Evolutionary conservation across 148 eudicot genomes (phyloP).

Genomic region (Camellia granthamiana): DNA sequence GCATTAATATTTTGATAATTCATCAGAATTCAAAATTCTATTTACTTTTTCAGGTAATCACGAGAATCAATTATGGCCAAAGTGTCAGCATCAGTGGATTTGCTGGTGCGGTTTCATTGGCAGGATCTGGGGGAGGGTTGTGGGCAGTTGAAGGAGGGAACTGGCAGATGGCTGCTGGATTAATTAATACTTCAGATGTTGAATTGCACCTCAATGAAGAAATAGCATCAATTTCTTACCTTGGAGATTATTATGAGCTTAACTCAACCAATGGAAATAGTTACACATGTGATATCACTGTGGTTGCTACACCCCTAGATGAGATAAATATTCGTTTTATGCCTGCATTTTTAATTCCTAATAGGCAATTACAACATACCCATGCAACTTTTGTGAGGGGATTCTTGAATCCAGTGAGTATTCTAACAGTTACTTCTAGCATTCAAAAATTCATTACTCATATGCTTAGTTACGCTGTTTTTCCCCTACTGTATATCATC

Average conservation of each 20-base stretch:
- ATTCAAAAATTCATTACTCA: not conserved
- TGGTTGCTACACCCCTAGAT: constrained; percentile 82
- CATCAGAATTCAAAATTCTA: not conserved
- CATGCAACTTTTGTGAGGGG: constrained; percentile 86
- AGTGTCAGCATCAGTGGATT: constrained; percentile 86
- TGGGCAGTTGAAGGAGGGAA: constrained; percentile 95
- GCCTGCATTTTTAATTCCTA: constrained; percentile 67
- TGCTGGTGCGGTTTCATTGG: constrained; percentile 95
- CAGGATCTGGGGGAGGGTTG: constrained; percentile 80
- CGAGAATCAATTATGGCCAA: constrained; percentile 93
- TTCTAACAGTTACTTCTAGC: not conserved
- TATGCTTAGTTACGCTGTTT: not conserved
- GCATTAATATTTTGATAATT: not conserved
- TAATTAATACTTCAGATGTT: constrained; percentile 64
- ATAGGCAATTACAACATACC: constrained; percentile 86
- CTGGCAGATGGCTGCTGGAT: constrained; percentile 85
- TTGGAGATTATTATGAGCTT: constrained; percentile 70
- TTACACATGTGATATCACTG: constrained; percentile 71
- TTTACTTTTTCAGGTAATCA: constrained; percentile 61
- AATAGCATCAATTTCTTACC: constrained; percentile 60
- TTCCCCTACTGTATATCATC: not conserved
- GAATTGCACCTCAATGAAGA: constrained; percentile 75
- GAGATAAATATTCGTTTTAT: constrained; percentile 56
- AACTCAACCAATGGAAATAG: constrained; percentile 68
- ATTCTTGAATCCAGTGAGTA: constrained; percentile 79